Conservation (phyloP, 768 basidiomycete genomes). For the Russula ochroleuca region DNA sequence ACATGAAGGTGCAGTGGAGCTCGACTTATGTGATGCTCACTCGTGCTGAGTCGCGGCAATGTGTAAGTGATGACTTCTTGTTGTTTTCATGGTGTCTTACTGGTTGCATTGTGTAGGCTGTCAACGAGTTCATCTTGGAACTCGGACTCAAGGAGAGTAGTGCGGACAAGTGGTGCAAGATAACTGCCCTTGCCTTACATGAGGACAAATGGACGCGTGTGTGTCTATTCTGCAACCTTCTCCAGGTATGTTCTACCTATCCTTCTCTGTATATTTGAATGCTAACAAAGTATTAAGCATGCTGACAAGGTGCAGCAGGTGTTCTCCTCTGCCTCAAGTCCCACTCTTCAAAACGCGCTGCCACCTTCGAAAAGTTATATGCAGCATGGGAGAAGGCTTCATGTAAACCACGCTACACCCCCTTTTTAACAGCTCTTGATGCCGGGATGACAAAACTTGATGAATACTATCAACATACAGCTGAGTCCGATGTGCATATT, state of each 20-base stretch:
- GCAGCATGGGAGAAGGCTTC: neutral
- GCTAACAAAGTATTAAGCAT: neutral
- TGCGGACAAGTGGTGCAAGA: too few species aligned
- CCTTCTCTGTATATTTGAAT: neutral
- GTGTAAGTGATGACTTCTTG: too few species aligned
- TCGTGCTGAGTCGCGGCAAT: too few species aligned
- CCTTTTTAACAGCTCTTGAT: neutral
- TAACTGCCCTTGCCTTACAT: too few species aligned
- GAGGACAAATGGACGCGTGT: neutral
- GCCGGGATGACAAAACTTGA: neutral
- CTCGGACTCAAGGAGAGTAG: too few species aligned
- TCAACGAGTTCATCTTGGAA: too few species aligned
- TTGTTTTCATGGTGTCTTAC: too few species aligned
- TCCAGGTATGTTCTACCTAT: neutral
- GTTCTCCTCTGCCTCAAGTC: neutral
- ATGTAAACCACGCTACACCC: neutral
- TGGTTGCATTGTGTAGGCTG: too few species aligned
- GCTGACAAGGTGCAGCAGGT: neutral
- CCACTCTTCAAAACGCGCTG: neutral
- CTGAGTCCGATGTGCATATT: neutral
- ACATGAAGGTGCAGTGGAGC: neutral
- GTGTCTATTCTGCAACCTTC: neutral
- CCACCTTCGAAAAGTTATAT: neutral
- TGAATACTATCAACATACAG: neutral
- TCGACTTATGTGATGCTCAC: too few species aligned